Evolutionary conservation across 1,284 basidiomycete species (phyloP).

Genomic region (Rhizoctonia solani): DNA sequence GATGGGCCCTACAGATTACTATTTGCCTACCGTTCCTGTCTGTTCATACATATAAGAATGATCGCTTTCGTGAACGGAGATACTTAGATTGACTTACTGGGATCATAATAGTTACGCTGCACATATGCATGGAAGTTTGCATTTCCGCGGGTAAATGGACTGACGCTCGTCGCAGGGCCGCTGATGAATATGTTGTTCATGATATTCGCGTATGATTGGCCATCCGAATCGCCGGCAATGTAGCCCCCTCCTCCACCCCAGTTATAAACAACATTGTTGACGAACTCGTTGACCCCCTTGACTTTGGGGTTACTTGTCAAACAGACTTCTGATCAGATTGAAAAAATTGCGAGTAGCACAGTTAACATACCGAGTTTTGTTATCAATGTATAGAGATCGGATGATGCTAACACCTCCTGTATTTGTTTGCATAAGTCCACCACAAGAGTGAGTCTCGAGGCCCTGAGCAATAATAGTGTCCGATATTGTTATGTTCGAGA

Average conservation of each 20-base stretch:
- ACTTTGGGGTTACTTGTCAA: constrained; percentile 47
- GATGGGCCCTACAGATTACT: neutral
- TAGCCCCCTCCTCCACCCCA: constrained; percentile 49
- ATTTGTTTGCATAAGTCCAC: constrained; percentile 48
- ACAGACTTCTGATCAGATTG: neutral
- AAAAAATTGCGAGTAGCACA: neutral
- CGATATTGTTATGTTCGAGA: constrained; percentile 47
- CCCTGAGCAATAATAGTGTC: constrained; percentile 50
- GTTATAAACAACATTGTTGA: constrained; percentile 50
- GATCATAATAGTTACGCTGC: constrained; percentile 46
- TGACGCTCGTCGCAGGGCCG: constrained; percentile 41
- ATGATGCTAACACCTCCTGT: constrained; percentile 48
- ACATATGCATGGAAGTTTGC: constrained; percentile 47
- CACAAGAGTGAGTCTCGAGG: constrained; percentile 48
- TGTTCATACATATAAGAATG: neutral
- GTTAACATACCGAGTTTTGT: constrained; percentile 44
- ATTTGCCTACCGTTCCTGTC: constrained; percentile 7
- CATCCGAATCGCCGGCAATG: constrained; percentile 47
- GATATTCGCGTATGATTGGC: constrained; percentile 47
- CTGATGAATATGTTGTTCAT: constrained; percentile 48
- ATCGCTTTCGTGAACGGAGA: neutral
- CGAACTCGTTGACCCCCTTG: constrained; percentile 49
- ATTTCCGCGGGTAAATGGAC: constrained; percentile 47
- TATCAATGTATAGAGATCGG: constrained; percentile 48
- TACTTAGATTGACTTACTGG: constrained; percentile 36